phyloP scores from a whole-genome alignment of 2,329 filamentous ascomycete species.

The Plenodomus tracheiphilus region DNA sequence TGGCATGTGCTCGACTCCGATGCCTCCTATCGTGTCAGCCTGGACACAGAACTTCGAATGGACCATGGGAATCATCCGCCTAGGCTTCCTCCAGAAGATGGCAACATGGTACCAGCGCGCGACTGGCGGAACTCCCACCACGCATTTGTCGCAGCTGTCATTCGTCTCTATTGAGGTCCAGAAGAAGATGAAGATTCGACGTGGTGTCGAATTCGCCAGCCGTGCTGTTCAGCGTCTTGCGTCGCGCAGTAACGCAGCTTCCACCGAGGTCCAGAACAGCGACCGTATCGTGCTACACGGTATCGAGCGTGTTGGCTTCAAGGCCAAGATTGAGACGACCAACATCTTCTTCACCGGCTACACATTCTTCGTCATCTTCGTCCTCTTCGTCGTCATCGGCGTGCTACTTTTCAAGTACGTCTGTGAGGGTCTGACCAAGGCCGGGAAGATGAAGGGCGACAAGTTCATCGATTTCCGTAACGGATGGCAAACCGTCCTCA shows the following conservation, averaged over 20 bases:
- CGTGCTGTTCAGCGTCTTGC: conserved; percentile 38
- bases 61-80: conserved; percentile 93
- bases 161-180: conserved; percentile 82
- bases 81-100: conserved; percentile 84
- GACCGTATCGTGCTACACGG: conserved; percentile 66
- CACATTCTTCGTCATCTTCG: conserved; percentile 84
- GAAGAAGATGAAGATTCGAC: conserved; percentile 66
- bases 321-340: conserved; percentile 79
- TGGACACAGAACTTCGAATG: conserved; percentile 99
- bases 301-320: conserved; percentile 87
- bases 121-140: conserved; percentile 83
- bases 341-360: conserved; percentile 94
- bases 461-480: conserved; percentile 93
- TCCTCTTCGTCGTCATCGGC: conserved; percentile 71
- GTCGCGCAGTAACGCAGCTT: conserved; percentile 53
- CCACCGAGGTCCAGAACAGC: conserved; percentile 35
- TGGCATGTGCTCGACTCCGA: conserved; percentile 76
- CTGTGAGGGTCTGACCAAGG: conserved; percentile 75
- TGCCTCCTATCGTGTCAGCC: conserved; percentile 84
- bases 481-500: conserved; percentile 88
- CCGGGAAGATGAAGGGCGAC: conserved; percentile 77
- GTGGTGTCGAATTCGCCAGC: conserved; percentile 28
- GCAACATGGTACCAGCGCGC: conserved; percentile 95
- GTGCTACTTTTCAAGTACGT: conserved; percentile 80
- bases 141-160: conserved; percentile 72